Base-by-base conservation (phyloP, 352 stramenopile genomes). In the Globisporangium megalacanthum region DNA sequence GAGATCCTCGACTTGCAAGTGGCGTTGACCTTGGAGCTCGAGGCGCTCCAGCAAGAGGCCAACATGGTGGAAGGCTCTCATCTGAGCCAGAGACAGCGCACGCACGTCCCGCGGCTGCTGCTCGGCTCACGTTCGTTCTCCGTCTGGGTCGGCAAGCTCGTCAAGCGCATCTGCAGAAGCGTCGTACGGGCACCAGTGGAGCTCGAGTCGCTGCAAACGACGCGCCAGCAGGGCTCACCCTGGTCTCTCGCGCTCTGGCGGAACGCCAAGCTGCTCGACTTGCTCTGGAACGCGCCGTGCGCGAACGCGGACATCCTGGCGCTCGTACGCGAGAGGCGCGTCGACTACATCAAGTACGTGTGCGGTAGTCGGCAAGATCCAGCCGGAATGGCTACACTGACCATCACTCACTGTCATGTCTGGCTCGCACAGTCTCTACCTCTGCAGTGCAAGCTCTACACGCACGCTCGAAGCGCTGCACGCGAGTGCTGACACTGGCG, bases 281-380 rank as follows among this genome's bases (percentile, higher is more conserved):
- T 69, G 48, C 41, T 84, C 13, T 61, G 81, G 35, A 62, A 66
- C 37, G 47, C 54, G 44, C 51, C 50, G 15, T 52, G 33, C 7
- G 19, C 56, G 7, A 42, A 33, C 13, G 29, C 51, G 5, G 60
- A 64, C 51, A 65, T 77, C 37, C 61, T 77, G 17, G 39, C 53
- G 4, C 36, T 71, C 22, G 49, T 84, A 6, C 31, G 65, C 11
- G 65, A 60, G 20, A 60, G 54, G 5, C 71, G 64, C 46, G 63
- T 68, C 22, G 75, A 86, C 49, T 74, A 73, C 58, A 63, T 88
- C 44, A 70, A 86, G 78, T 88, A 56, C 52, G 77, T 63, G 15
- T 3, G 4, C 46, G 8, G 6, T 41, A 10, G 9, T 22, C 15
- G 17, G 41, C 5, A 7, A 14, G 42, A 3, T 48, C 17, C 11